These are phyloP conservation scores for Chlorella sorokiniana DNA, from an alignment of 139 green algal species.

Conservation along the genomic window DNA sequence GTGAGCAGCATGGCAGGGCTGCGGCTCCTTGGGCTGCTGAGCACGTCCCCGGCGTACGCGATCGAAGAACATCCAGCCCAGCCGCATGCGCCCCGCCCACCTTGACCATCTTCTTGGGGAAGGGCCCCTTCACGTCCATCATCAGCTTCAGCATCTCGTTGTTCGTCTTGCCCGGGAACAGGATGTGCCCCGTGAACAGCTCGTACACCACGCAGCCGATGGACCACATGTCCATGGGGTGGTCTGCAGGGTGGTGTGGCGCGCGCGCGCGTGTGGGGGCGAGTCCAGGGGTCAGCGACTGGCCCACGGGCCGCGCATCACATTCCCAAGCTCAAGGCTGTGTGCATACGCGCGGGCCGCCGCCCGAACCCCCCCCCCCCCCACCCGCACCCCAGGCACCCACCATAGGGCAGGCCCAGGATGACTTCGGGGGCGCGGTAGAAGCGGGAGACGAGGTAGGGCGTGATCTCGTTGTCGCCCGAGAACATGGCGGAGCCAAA, in stretches of 20 bases:
- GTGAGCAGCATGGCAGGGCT: neutral
- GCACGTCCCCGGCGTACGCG: too few species aligned
- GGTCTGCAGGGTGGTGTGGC: conserved; percentile 57
- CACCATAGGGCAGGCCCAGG: conserved; percentile 92
- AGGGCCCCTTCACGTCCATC: conserved; percentile 95
- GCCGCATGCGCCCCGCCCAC: neutral
- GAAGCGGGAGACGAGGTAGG: conserved; percentile 97
- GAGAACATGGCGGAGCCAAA: conserved; percentile 95
- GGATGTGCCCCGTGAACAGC: conserved; percentile 95
- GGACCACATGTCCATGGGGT: conserved; percentile 96
- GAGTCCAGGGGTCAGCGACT: too few species aligned
- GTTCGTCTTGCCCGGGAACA: conserved; percentile 95
- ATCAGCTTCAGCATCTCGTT: conserved; percentile 98
- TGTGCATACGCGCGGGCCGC: too few species aligned
- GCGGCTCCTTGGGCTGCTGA: neutral
- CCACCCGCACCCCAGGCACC: conserved; percentile 13
- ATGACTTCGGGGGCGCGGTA: conserved; percentile 97
- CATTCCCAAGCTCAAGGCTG: too few species aligned
- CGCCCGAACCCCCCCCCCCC: neutral
- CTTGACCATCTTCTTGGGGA: conserved; percentile 93
- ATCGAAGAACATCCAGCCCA: too few species aligned
- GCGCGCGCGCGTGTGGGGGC: too few species aligned
- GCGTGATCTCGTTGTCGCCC: conserved; percentile 96
- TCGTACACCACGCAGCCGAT: conserved; percentile 97
- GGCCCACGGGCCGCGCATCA: too few species aligned